A percentile compares a stretch with the other conserved stretches of the same genome.
Conservation (phyloP, 129 eudicot species). For the Smallanthus sonchifolius region DNA sequence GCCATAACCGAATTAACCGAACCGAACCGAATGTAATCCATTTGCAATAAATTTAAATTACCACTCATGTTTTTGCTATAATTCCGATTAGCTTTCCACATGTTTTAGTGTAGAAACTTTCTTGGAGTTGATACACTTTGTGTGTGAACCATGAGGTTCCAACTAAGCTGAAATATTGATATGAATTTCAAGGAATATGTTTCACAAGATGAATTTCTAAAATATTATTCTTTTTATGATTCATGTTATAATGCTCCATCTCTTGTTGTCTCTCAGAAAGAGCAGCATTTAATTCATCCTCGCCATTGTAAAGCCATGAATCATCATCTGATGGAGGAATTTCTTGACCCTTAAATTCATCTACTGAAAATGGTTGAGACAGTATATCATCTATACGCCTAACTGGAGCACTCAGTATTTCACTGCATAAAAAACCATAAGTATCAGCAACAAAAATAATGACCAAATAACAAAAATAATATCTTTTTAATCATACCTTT, state of each 20-base stretch:
- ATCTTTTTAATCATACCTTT: conserved; percentile 39
- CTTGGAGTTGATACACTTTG: no score
- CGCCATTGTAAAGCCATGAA: conserved; percentile 89
- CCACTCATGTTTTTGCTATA: no score
- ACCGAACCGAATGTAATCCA: no score
- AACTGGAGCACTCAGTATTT: conserved; percentile 72
- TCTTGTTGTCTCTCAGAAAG: conserved; percentile 80
- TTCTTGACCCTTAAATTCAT: conserved; percentile 56
- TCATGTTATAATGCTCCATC: conserved; percentile 57
- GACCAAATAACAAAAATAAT: background rate
- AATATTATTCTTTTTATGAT: conserved; percentile 55
- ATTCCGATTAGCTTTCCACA: no score
- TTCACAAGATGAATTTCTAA: no score
- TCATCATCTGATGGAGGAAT: conserved; percentile 89
- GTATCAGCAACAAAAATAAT: background rate
- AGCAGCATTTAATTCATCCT: conserved; percentile 84
- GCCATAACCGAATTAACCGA: no score
- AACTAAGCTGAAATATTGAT: no score
- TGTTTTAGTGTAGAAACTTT: no score
- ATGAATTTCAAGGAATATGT: no score
- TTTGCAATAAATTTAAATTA: no score
- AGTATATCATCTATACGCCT: conserved; percentile 86
- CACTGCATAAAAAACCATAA: conserved; percentile 43
- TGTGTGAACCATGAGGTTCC: no score
- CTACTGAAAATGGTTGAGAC: conserved; percentile 39